Base-by-base conservation (phyloP, 345 rosid genomes). In the Brassica napus region DNA sequence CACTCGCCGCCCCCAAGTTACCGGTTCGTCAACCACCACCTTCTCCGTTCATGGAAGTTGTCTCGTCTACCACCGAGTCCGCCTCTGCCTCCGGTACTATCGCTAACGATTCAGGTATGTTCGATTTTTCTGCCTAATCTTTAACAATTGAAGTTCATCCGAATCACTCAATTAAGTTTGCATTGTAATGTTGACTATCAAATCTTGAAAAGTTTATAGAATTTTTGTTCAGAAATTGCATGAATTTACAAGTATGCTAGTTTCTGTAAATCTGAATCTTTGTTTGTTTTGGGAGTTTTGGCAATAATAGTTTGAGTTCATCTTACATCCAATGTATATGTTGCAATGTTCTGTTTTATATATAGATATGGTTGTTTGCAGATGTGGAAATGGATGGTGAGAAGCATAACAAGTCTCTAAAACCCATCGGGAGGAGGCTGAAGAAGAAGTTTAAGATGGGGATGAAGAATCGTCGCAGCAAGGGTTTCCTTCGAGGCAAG, bases 341-440 rank as follows among this genome's bases (percentile, higher is more conserved):
- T 21, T 5, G 18, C 2, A 24, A 3, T 52, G 58, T 39, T 75
- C 37, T 80, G 76, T 57, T 68, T 52, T 52, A 11, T 26, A 32
- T 31, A 21, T 31, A 49, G 97, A 90, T 73, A 90, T 89, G 91
- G 32, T 26, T 26, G 30, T 26, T 26, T 26, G 30, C 30, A 26
- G 30, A 26, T 26, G 30, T 26, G 30, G 30, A 26, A 26, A 26
- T 26, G 30, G 30, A 26, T 26, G 30, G 30, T 26, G 30, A 26
- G 30, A 26, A 26, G 77, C 79, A 83, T 58, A 85, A 37, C 60
- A 85, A 80, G 81, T 81, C 83, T 1, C 74, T 89, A 76, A 92
- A 88, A 86, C 91, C 95, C 23, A 75, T 78, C 3, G 91, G 97
- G 14, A 91, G 84, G 94, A 92, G 90, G 79, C 80, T 85, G 26